Evolutionary conservation across 345 rosid species (phyloP), one percentile per base, ranked within the genome.

Genomic region (Passiflora organensis): DNA sequence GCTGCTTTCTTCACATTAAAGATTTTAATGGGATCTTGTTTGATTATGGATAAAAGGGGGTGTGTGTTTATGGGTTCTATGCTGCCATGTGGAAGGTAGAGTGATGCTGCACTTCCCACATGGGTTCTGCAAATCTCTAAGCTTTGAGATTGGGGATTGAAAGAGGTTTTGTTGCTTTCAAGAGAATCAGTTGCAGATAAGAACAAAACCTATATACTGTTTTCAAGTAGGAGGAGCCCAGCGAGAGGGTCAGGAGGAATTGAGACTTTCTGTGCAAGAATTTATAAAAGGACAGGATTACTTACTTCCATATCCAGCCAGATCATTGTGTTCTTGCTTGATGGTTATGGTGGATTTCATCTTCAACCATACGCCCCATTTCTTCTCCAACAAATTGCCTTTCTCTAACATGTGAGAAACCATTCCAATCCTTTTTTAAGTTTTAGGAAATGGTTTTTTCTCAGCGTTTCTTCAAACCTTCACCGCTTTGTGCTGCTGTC

Each of bases 391-490:
- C 1, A 13, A 15, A 13, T 0, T 11, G 16, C 36, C 32, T 37
- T 34, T 54, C 1, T 51, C 6, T n/a, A 28, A 15, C 17, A 15
- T 22, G 2, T 43, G 15, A 24, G 39, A 21, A 24, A 18, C 6
- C 44, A 43, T 48, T 37, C 34, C 34, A 28, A 28, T 28, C 34
- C 21, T 48, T 59, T 14, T 15, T 16, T 21, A 20, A 45, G 54
- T 50, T 47, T 41, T 54, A 53, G 50, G 58, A 71, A 42, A 75
- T 80, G 80, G 65, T 32, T 20, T 56, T 61, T 61, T 65, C 73
- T 43, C 43, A 54, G 51, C 24, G 47, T 15, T 53, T 53, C 67
- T 50, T 55, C 63, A 76, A 51, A 56, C 48, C 53, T 32, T 70
- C 65, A 28, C 42, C 68, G 41, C 36, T 72, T 38, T 70, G 14